A percentile compares a stretch with the other conserved stretches of the same genome.
phyloP scores from a whole-genome alignment of 768 basidiomycete genomes.

The Lentinus tigrinus region DNA sequence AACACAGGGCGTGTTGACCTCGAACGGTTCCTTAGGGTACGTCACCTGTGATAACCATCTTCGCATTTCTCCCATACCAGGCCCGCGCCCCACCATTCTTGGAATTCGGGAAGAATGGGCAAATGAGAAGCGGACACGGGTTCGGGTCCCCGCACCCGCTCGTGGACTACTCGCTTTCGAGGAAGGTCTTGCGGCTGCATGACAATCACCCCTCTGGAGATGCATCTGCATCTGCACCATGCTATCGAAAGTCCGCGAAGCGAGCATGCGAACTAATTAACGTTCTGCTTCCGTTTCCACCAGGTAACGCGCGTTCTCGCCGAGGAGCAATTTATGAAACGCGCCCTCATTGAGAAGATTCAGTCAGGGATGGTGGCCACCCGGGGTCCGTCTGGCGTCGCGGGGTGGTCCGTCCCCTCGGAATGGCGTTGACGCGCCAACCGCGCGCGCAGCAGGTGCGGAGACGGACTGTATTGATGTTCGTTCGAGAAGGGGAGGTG shows the following conservation, averaged over 20 bases:
- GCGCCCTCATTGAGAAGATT: slow-evolving; percentile 93
- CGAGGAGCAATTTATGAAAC: slow-evolving; percentile 96
- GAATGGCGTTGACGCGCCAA: slow-evolving; percentile 7
- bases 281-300: background rate
- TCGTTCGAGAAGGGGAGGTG: background rate
- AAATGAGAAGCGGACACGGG: no score
- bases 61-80: background rate
- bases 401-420: slow-evolving; percentile 14
- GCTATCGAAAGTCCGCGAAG: background rate
- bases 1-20: slow-evolving; percentile 91
- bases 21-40: slow-evolving; percentile 88
- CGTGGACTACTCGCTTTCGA: background rate
- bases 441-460: background rate
- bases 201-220: slow-evolving; percentile 12
- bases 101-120: background rate
- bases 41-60: slow-evolving; percentile 26
- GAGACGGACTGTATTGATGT: background rate
- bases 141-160: no score
- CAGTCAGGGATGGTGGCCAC: slow-evolving; percentile 46
- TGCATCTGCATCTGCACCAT: background rate
- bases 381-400: slow-evolving; percentile 39
- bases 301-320: slow-evolving; percentile 85
- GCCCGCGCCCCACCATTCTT: slow-evolving; percentile 5
- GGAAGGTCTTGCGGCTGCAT: slow-evolving; percentile 16
- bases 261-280: background rate